A percentile compares a stretch with the other conserved stretches of the same genome.
Conservation (phyloP, 2,329 filamentous ascomycete genomes). For the Penicillium sp. region DNA sequence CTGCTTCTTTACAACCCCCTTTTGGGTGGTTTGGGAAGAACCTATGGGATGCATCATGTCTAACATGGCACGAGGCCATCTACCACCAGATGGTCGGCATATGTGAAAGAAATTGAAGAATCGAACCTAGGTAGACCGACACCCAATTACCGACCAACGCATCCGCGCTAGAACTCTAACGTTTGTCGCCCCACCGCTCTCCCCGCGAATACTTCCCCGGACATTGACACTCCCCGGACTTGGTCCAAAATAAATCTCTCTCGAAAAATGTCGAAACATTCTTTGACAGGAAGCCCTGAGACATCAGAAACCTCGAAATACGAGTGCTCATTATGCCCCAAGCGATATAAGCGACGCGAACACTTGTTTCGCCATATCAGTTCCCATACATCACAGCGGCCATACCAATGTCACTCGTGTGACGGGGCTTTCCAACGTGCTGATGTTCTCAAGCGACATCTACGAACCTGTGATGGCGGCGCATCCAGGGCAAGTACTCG, state of each 20-base stretch:
- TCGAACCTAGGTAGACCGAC: background rate
- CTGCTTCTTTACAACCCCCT: background rate
- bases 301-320: slow-evolving; percentile 7
- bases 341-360: slow-evolving; percentile 33
- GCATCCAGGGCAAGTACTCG: slow-evolving; percentile 13
- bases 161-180: background rate
- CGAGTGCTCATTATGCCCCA: slow-evolving; percentile 28
- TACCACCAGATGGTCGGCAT: background rate
- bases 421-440: slow-evolving; percentile 30
- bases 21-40: no score
- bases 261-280: background rate
- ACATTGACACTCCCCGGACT: background rate
- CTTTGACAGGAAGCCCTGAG: background rate
- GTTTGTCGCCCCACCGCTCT: background rate
- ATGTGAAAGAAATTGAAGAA: background rate
- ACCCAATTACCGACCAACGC: background rate
- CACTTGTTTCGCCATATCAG: slow-evolving; percentile 31
- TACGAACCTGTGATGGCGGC: slow-evolving; percentile 26
- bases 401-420: slow-evolving; percentile 28
- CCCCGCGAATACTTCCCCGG: background rate
- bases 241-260: background rate
- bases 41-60: background rate
- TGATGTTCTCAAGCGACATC: slow-evolving; percentile 33
- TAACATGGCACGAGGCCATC: no score
- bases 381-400: slow-evolving; percentile 28